Base-by-base conservation (phyloP, 169 alveolate genomes). In the Eimeria falciformis region DNA sequence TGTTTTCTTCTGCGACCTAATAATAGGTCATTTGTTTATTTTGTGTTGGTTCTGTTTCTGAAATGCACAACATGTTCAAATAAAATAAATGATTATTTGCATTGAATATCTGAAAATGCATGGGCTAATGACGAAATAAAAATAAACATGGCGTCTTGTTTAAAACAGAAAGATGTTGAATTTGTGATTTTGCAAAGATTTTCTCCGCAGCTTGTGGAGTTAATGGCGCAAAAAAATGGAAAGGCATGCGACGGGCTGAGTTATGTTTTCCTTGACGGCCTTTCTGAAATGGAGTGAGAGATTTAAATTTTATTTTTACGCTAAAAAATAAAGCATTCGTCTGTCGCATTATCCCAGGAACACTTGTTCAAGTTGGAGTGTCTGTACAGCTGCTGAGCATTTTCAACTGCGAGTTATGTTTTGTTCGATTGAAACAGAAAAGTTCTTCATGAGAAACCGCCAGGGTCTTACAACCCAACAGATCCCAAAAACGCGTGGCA, bases 231-330 rank as follows among this genome's bases (percentile, higher is more conserved):
- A 11, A 71, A 71, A 14, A 37, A n/a, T 5, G 58, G 58, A 4
- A 21, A 6, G 6, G 83, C 58, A 40, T 71, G 83, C 83, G 83
- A 71, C 0, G 55, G 43, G 2, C 56, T 71, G 14, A 37, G 58
- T 40, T 33, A 40, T 58, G 56, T 40, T 11, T 71, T 71, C 29
- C 83, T 71, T 9, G 83, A 71, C 25, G 83, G 83, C 0, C 83
- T 71, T 11, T 1, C 5, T 25, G 56, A 33, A 33, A 2, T 71
- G 4, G 56, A 71, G 83, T 71, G 37, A 66, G 78, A 23, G 37
- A 5, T 23, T 9, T 11, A 2, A 27, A 27, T 5, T 2, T n/a
- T 58, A 58, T 58, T 11, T 6, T 58, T 9, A 58, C 12, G 40
- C 2, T 33, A 2, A 2, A 33, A 33, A 33, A 33, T 2, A 2